Evolutionary conservation across 176 grass and related monocot genomes (phyloP).

Genomic region (Eragrostis curvula): DNA sequence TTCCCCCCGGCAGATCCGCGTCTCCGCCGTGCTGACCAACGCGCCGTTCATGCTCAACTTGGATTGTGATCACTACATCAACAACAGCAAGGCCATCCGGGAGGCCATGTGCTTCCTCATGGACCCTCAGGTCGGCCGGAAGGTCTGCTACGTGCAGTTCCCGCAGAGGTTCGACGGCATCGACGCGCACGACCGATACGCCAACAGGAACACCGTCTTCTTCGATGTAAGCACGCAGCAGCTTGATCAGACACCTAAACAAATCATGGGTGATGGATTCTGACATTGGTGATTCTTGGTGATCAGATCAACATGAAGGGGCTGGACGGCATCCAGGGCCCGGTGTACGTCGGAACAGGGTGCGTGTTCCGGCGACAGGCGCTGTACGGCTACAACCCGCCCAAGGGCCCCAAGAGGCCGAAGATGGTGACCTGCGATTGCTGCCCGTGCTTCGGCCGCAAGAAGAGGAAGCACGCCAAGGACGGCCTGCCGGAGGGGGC

Average conservation of each 20-base stretch:
- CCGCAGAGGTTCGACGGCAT: constrained; percentile 99
- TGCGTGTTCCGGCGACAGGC: constrained; percentile 97
- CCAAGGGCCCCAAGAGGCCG: constrained; percentile 85
- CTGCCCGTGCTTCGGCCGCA: constrained; percentile 95
- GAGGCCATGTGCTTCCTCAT: constrained; percentile 99
- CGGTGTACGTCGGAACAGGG: constrained; percentile 92
- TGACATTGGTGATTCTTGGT: constrained; percentile 1
- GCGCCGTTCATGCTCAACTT: constrained; percentile 97
- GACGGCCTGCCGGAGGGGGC: constrained; percentile 59
- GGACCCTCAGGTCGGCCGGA: constrained; percentile 87
- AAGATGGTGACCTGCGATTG: constrained; percentile 98
- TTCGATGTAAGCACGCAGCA: constrained; percentile 67
- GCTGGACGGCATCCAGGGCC: constrained; percentile 92
- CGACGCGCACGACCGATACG: constrained; percentile 83
- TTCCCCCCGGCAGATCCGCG: constrained; percentile 60
- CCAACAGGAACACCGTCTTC: constrained; percentile 98
- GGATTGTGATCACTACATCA: constrained; percentile 99
- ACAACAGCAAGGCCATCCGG: constrained; percentile 96
- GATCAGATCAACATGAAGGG: constrained; percentile 99
- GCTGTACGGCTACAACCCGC: constrained; percentile 97
- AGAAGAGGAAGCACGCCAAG: constrained; percentile 78
- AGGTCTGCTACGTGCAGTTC: constrained; percentile 96
- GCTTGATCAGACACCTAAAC: neutral
- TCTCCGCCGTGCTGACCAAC: constrained; percentile 97
- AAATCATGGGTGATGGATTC: neutral